Evolutionary conservation across 495 filamentous ascomycete genomes (phyloP), one percentile per base, ranked within the genome.

Genomic region (Sporormia fimetaria): DNA sequence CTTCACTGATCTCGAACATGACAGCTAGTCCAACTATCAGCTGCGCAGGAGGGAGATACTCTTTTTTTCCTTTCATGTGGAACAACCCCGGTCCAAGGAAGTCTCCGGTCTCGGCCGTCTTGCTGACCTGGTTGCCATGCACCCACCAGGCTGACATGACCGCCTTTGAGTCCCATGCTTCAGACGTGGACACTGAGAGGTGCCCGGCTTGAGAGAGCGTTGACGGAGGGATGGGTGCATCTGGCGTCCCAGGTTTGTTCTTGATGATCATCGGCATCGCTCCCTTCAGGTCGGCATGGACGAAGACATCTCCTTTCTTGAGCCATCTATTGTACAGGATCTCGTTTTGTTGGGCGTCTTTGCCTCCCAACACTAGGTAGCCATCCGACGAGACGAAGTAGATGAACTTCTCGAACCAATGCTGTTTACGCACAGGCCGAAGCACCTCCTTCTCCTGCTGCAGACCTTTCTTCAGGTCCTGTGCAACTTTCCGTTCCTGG

Each of bases 351-450:
- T 88, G 82, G 4, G 77, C 71, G 64, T 98, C 90, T 20, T 79
- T 78, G 3, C 85, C 88, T 33, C 78, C 76, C 10, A 98, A 68
- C 8, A 94, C 82, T 4, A 98, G 72, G 55, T 96, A 94, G 6
- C 90, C 88, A 51, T 98, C 90, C 0, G 88, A 94, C 1, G 86
- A 94, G 45, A 96, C 75, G 65, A 98, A 98, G 66, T 81, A 95
- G 11, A 74, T 59, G 50, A 93, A 98, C 56, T 96, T 98, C 52
- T 98, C 90, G 53, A 96, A 95, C 87, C 90, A 98, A 50, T 85
- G 70, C 33, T 75, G 77, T 47, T 76, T 80, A 26, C 90, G 68
- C 9, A 93, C 76, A 10, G 81, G 86, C 36, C 85, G 80, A 2
- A 96, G 66, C 12, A 93, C 62, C 17, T 84, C 76, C 56, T 96